Conservation (phyloP, 495 filamentous ascomycete species). For the Articulospora tetracladia region DNA sequence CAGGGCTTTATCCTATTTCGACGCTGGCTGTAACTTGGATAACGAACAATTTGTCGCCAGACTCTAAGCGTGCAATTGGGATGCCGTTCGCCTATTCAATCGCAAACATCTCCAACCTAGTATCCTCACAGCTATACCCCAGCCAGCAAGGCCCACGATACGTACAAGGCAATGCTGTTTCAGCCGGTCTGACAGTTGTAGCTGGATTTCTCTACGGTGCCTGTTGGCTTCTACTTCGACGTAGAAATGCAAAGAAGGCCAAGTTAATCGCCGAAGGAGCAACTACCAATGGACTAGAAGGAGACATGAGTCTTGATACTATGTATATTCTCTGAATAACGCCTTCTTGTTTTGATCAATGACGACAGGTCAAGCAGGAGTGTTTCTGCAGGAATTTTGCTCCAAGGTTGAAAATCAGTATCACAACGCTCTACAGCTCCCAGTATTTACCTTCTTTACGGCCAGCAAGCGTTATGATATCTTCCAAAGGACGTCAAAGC, state of each 20-base stretch:
- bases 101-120: conserved; percentile 17
- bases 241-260: conserved; percentile 22
- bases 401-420: no score
- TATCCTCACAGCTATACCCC: conserved; percentile 24
- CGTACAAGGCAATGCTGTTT: conserved; percentile 23
- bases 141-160: conserved; percentile 17
- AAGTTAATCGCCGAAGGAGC: conserved; percentile 16
- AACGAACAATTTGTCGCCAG: conserved; percentile 17
- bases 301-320: conserved; percentile 16
- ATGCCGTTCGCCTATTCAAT: conserved; percentile 19
- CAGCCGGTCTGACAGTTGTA: conserved; percentile 13
- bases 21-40: conserved; percentile 6
- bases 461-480: no score
- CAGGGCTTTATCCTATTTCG: conserved; percentile 3
- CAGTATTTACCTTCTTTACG: no score
- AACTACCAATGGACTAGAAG: conserved; percentile 18
- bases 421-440: no score
- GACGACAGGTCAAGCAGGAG: no score
- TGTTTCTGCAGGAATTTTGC: no score
- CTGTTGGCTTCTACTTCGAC: conserved; percentile 14
- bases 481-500: no score
- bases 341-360: no score
- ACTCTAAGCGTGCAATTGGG: conserved; percentile 20
- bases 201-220: not conserved
- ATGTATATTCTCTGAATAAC: conserved; percentile 22